These are phyloP conservation scores for Irpex rosettiformis DNA, from an alignment of 1,284 basidiomycete species.

Conservation along the genomic window DNA sequence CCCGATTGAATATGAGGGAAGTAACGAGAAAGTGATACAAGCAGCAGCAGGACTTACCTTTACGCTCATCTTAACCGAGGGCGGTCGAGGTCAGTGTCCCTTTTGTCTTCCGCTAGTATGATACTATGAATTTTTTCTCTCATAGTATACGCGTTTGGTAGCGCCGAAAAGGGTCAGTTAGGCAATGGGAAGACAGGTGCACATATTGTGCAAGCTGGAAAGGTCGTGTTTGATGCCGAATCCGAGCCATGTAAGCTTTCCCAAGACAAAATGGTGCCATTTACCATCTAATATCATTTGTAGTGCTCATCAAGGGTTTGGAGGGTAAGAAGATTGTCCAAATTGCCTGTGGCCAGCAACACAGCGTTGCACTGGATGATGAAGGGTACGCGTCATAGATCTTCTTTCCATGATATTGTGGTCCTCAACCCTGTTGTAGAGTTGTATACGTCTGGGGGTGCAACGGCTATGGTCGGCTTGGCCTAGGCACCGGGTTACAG, in stretches of 20 bases:
- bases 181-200: constrained; percentile 91
- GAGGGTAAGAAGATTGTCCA: constrained; percentile 75
- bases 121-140: not conserved
- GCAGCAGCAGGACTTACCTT: constrained; percentile 84
- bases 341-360: constrained; percentile 85
- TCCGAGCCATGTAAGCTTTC: constrained; percentile 59
- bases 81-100: constrained; percentile 60
- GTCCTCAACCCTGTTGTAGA: constrained; percentile 30
- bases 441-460: constrained; percentile 87
- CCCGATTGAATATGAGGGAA: constrained; percentile 49
- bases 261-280: constrained; percentile 7
- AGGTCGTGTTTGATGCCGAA: constrained; percentile 80
- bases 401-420: not conserved
- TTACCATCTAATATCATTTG: not conserved
- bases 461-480: constrained; percentile 78
- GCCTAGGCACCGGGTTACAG: constrained; percentile 69
- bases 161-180: constrained; percentile 89
- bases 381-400: constrained; percentile 48
- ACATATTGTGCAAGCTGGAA: constrained; percentile 81
- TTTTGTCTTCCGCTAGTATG: constrained; percentile 12
- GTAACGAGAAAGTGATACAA: constrained; percentile 63
- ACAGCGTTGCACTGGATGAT: constrained; percentile 79
- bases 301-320: constrained; percentile 71
- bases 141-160: constrained; percentile 84
- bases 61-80: constrained; percentile 76